Evolutionary conservation across 1,284 basidiomycete species (phyloP), one percentile per base, ranked within the genome.

Genomic region (Baeospora myosura): DNA sequence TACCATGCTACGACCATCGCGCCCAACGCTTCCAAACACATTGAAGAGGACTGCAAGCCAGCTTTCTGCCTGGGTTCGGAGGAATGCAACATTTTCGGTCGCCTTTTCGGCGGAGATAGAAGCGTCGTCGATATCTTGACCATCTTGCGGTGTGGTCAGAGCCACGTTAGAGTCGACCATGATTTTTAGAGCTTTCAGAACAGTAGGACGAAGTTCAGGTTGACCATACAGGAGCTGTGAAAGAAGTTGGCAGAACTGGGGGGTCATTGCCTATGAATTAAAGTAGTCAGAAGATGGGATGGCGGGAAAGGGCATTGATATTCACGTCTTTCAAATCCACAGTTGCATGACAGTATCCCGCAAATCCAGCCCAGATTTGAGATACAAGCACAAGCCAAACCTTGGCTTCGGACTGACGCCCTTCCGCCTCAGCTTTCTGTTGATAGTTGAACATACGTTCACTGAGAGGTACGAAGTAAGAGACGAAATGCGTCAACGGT

Each of bases 11-110:
- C 91, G 77, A 34, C 74, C 76, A 49, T 95, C 90, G 34, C 79
- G 72, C 3, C 76, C 77, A 17, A 88, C 78, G 53, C 80, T 92
- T 47, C 86, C 77, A 61, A 97, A 98, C n/a, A 99, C 84, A 58
- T 99, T 98, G 71, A 98, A 95, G 33, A 97, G 71, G 3, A 98
- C 90, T 0, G 91, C 85, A 20, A 98, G 76, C 81, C 96, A 94
- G 56, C 90, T 95, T 57, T 92, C 88, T 0, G 82, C 84, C 54
- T 97, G 83, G 0, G 71, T 71, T 38, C 77, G 79, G 44, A 98
- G 70, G 59, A 89, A 86, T 2, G 60, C 68, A 18, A 97, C 53
- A 54, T 94, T 94, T 37, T 67, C 69, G 26, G 65, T 58, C 2
- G 88, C 91, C 47, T 78, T 75, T 24, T 71, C 70, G 22, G 47